Conservation (phyloP, 257 asterid genomes). For the Anisodus acutangulus region DNA sequence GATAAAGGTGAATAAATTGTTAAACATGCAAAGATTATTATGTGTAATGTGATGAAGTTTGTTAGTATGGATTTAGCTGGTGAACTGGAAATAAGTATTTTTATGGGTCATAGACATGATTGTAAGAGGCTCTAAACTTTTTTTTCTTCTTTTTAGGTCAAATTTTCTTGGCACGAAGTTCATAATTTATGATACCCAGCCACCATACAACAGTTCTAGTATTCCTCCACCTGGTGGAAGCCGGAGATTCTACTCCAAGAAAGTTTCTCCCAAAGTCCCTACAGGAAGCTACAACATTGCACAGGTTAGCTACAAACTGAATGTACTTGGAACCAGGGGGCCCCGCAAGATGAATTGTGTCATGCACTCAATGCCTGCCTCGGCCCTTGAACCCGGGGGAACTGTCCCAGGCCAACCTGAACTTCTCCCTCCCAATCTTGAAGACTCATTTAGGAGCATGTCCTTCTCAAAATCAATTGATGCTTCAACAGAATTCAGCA, state of each 20-base stretch:
- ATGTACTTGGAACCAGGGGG: conserved; percentile 85
- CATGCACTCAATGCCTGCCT: conserved; percentile 73
- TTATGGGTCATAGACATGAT: background rate
- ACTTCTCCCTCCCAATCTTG: conserved; percentile 57
- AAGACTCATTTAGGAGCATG: conserved; percentile 75
- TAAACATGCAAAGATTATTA: background rate
- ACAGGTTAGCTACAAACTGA: conserved; percentile 75
- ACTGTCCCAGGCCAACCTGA: conserved; percentile 78
- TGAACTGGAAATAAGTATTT: conserved; percentile 11
- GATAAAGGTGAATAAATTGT: conserved; percentile 1
- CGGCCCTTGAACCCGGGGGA: conserved; percentile 72
- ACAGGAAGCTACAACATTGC: conserved; percentile 67
- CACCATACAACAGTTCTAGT: conserved; percentile 56
- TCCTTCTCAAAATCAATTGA: conserved; percentile 62
- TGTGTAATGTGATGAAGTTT: conserved; percentile 13
- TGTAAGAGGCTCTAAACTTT: conserved; percentile 5
- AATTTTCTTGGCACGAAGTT: conserved; percentile 87
- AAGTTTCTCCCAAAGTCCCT: conserved; percentile 76
- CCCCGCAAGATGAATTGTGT: conserved; percentile 83
- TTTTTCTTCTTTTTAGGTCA: conserved; percentile 53
- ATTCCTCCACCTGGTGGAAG: conserved; percentile 58
- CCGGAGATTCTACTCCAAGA: conserved; percentile 70
- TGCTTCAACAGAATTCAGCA: conserved; percentile 63
- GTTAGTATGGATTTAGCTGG: background rate
- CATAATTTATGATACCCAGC: conserved; percentile 77